These are phyloP conservation scores for Hortiboletus flavorubellus DNA, from an alignment of 768 basidiomycete genomes.

Conservation along the genomic window DNA sequence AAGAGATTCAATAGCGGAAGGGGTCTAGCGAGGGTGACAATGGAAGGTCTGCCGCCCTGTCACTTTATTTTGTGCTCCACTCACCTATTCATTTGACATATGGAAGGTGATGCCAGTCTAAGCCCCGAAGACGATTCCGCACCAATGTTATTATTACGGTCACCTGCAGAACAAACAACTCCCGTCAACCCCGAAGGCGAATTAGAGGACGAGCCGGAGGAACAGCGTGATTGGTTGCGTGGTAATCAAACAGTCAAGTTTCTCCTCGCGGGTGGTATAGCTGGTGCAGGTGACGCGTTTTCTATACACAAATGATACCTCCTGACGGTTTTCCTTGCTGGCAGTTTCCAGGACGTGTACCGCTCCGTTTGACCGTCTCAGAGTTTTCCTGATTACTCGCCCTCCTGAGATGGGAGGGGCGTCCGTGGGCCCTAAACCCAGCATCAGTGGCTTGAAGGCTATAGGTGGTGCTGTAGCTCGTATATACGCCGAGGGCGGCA, in stretches of 20 bases:
- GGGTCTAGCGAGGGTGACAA: conserved; percentile 76
- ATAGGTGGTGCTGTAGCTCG: conserved; percentile 70
- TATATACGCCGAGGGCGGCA: conserved; percentile 87
- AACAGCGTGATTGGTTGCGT: conserved; percentile 59
- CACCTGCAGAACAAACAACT: conserved; percentile 11
- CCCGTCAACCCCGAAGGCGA: conserved; percentile 35
- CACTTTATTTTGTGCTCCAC: conserved; percentile 14
- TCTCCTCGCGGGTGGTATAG: conserved; percentile 89
- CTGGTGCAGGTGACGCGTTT: conserved; percentile 75
- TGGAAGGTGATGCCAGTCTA: conserved; percentile 69
- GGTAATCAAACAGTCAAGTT: conserved; percentile 80
- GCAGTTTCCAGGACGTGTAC: conserved; percentile 94
- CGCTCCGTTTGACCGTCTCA: conserved; percentile 95
- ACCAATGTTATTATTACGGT: conserved; percentile 19
- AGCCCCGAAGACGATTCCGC: conserved; percentile 73
- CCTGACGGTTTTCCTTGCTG: conserved; percentile 2
- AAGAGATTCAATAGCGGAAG: conserved; percentile 68
- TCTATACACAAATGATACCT: neutral
- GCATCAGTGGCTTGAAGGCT: conserved; percentile 54
- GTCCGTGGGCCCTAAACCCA: conserved; percentile 40
- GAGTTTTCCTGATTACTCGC: conserved; percentile 93
- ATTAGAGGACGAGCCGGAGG: conserved; percentile 57
- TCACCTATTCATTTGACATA: conserved; percentile 25
- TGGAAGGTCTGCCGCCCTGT: conserved; percentile 65
- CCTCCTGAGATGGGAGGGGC: conserved; percentile 68